phyloP scores from a whole-genome alignment of 2,329 filamentous ascomycete species.

The Chrysoporthe cubensis region DNA sequence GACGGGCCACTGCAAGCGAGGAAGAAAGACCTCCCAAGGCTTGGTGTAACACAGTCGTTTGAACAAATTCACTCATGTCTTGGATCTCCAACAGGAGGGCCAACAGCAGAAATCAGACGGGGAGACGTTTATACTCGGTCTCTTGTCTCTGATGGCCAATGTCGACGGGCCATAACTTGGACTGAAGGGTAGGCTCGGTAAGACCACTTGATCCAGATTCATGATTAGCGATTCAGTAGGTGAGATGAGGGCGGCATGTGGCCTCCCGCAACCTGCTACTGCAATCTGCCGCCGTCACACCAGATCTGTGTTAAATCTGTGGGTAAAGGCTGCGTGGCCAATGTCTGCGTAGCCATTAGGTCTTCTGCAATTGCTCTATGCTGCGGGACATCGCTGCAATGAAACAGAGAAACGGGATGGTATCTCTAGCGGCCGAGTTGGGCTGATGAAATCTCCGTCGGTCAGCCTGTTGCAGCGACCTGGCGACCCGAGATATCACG shows the following conservation, averaged over 20 bases:
- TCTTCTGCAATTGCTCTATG: slow-evolving; percentile 13
- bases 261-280: slow-evolving; percentile 28
- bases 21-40: slow-evolving; percentile 27
- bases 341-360: not conserved
- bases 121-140: slow-evolving; percentile 21
- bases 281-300: slow-evolving; percentile 31
- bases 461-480: not conserved
- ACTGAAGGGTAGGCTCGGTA: slow-evolving; percentile 22
- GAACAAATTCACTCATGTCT: slow-evolving; percentile 29
- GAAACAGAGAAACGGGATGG: slow-evolving; percentile 19
- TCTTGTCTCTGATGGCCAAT: slow-evolving; percentile 21
- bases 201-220: slow-evolving; percentile 28
- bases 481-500: not conserved
- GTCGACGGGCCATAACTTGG: slow-evolving; percentile 11
- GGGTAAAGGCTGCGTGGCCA: slow-evolving; percentile 12
- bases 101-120: slow-evolving; percentile 19
- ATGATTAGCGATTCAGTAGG: slow-evolving; percentile 27
- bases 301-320: slow-evolving; percentile 28
- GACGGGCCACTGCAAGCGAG: slow-evolving; percentile 30
- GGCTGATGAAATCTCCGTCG: slow-evolving; percentile 7
- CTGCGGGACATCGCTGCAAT: slow-evolving; percentile 22
- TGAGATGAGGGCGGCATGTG: slow-evolving; percentile 27
- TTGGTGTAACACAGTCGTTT: slow-evolving; percentile 26
- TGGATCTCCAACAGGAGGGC: slow-evolving; percentile 19
- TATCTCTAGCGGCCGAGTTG: slow-evolving; percentile 15